phyloP scores from a whole-genome alignment of 2,329 filamentous ascomycete species.

The Claviceps sp. region DNA sequence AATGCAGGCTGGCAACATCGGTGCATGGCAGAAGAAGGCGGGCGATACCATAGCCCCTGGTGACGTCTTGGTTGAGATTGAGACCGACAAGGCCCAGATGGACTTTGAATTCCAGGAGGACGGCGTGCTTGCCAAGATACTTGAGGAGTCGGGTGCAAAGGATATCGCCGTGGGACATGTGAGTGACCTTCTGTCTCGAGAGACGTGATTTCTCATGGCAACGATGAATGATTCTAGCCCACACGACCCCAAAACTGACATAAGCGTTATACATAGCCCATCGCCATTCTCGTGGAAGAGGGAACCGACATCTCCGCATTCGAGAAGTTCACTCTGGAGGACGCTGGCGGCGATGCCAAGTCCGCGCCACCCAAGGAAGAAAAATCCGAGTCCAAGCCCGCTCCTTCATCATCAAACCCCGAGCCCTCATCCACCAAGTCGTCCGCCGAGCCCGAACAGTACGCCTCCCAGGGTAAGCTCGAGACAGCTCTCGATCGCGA shows the following conservation, averaged over 20 bases:
- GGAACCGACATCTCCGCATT: slow-evolving; percentile 78
- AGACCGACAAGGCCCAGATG: slow-evolving; percentile 99
- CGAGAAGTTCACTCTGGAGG: slow-evolving; percentile 73
- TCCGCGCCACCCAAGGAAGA: slow-evolving; percentile 54
- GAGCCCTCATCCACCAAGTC: slow-evolving; percentile 22
- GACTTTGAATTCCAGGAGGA: slow-evolving; percentile 99
- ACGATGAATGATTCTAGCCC: too few species aligned
- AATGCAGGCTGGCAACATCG: slow-evolving; percentile 95
- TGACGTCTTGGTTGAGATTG: slow-evolving; percentile 94
- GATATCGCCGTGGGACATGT: slow-evolving; percentile 90
- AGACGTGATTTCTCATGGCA: too few species aligned
- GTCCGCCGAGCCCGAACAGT: slow-evolving; percentile 49
- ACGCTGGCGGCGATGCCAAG: slow-evolving; percentile 72
- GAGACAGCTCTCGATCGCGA: slow-evolving; percentile 76
- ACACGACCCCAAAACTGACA: slow-evolving; percentile 6
- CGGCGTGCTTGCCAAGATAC: slow-evolving; percentile 83
- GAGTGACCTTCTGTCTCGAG: slow-evolving; percentile 29
- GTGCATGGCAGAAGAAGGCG: slow-evolving; percentile 93
- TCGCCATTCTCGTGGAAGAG: slow-evolving; percentile 89
- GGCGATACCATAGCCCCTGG: slow-evolving; percentile 80
- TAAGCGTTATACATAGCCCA: slow-evolving; percentile 49
- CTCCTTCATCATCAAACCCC: slow-evolving; percentile 31
- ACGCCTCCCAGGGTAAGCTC: slow-evolving; percentile 62
- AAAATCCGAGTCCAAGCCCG: slow-evolving; percentile 46
- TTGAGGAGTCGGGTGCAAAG: slow-evolving; percentile 88